These are phyloP conservation scores for Priceomyces carsonii DNA, from an alignment of 805 yeast genomes.

Conservation along the genomic window DNA sequence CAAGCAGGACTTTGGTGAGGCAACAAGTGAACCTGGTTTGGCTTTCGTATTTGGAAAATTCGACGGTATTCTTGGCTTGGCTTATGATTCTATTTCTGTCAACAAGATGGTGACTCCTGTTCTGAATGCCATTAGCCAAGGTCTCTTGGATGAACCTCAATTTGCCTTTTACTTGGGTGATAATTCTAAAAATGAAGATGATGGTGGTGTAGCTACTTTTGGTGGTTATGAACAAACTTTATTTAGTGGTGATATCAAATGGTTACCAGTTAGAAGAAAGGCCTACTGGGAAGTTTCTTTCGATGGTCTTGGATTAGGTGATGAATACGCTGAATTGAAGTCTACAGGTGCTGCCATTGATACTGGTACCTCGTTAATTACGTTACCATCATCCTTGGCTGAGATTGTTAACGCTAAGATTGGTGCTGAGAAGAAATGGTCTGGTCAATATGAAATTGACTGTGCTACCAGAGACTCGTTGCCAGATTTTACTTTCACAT, in stretches of 20 bases:
- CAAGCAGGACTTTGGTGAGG: constrained; percentile 93
- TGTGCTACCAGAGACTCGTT: constrained; percentile 81
- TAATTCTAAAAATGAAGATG: constrained; percentile 58
- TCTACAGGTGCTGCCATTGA: constrained; percentile 96
- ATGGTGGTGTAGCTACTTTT: constrained; percentile 91
- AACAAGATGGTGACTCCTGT: constrained; percentile 90
- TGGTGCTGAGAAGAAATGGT: constrained; percentile 97
- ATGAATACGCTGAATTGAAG: constrained; percentile 81
- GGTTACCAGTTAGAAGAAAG: constrained; percentile 98
- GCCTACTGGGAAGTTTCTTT: constrained; percentile 99
- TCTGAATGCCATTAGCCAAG: constrained; percentile 82
- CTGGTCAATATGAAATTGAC: constrained; percentile 93
- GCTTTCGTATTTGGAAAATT: constrained; percentile 98
- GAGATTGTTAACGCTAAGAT: constrained; percentile 93
- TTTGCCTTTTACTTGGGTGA: constrained; percentile 93
- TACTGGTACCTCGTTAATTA: constrained; percentile 96
- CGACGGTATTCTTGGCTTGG: constrained; percentile 96
- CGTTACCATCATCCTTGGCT: constrained; percentile 92
- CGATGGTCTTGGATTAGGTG: constrained; percentile 88
- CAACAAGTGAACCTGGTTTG: constrained; percentile 95
- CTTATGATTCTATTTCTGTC: constrained; percentile 88
- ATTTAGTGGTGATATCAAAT: constrained; percentile 81
- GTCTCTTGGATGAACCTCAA: constrained; percentile 78
- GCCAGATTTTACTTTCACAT: constrained; percentile 90
- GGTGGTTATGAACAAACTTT: constrained; percentile 87